Evolutionary conservation across 257 asterid species (phyloP).

Genomic region (Phtheirospermum japonicum): DNA sequence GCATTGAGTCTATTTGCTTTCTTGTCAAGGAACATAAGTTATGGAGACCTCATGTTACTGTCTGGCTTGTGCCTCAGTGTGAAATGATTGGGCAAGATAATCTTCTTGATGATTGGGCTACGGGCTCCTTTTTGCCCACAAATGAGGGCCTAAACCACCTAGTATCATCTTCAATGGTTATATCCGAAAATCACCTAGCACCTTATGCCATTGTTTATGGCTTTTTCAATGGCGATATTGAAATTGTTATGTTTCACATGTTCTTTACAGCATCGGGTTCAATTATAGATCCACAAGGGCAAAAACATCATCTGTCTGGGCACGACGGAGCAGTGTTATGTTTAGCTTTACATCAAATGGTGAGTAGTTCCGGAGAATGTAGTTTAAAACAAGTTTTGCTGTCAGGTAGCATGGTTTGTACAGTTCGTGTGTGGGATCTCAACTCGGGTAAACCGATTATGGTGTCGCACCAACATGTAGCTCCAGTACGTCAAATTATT

Average conservation of each 20-base stretch:
- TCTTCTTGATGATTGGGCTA: constrained; percentile 51
- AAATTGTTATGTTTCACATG: constrained; percentile 62
- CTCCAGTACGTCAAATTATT: constrained; percentile 88
- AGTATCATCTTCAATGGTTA: constrained; percentile 91
- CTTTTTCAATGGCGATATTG: constrained; percentile 58
- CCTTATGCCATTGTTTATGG: constrained; percentile 92
- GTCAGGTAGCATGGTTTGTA: constrained; percentile 93
- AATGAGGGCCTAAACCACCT: constrained; percentile 32
- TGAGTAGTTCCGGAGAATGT: constrained; percentile 43
- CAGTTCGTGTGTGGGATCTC: constrained; percentile 92
- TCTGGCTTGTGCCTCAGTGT: constrained; percentile 68
- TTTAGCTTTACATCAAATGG: constrained; percentile 80
- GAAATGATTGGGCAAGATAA: constrained; percentile 49
- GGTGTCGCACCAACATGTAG: constrained; percentile 88
- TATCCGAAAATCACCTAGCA: constrained; percentile 57
- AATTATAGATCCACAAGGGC: constrained; percentile 41
- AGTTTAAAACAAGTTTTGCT: constrained; percentile 62
- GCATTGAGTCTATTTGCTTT: constrained; percentile 66
- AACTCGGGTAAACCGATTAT: constrained; percentile 59
- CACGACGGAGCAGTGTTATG: constrained; percentile 87
- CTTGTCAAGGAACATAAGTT: constrained; percentile 47
- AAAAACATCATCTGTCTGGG: constrained; percentile 59
- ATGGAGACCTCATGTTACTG: constrained; percentile 74
- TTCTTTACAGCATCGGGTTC: constrained; percentile 49
- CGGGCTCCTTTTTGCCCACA: constrained; percentile 32